A percentile compares a stretch with the other conserved stretches of the same genome.
phyloP scores from a whole-genome alignment of 306 rosid species.

The Pterocarpus santalinus region DNA sequence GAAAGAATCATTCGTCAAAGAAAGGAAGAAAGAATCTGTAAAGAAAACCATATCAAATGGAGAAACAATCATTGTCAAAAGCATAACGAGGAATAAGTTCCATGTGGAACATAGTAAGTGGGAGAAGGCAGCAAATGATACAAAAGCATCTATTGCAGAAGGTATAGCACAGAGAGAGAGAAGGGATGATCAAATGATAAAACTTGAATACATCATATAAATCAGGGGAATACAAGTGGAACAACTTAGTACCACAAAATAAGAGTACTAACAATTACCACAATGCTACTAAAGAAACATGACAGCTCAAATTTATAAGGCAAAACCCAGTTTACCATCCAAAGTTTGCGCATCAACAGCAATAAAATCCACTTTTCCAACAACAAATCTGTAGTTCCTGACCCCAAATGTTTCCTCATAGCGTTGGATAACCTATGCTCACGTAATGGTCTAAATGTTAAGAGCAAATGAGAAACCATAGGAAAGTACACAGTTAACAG shows the following conservation, averaged over 20 bases:
- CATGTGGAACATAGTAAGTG: slow-evolving; percentile 16
- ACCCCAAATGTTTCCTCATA: slow-evolving; percentile 74
- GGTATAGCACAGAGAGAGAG: not conserved
- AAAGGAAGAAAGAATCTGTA: slow-evolving; percentile 3
- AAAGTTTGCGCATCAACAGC: slow-evolving; percentile 80
- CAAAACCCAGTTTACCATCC: slow-evolving; percentile 64
- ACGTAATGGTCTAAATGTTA: slow-evolving; percentile 26
- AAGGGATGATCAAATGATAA: slow-evolving; percentile 11
- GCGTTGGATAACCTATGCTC: slow-evolving; percentile 64
- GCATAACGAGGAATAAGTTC: slow-evolving; percentile 10
- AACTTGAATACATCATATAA: slow-evolving; percentile 8
- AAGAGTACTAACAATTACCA: slow-evolving; percentile 27
- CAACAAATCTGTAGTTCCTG: slow-evolving; percentile 63
- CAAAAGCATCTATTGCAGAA: slow-evolving; percentile 1
- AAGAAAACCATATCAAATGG: slow-evolving; percentile 17
- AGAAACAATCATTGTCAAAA: slow-evolving; percentile 12
- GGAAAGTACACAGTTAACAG: not conserved
- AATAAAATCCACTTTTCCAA: slow-evolving; percentile 81
- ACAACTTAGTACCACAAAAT: slow-evolving; percentile 9
- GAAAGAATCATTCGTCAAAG: not conserved
- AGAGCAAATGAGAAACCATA: slow-evolving; percentile 36
- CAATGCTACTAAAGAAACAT: slow-evolving; percentile 23
- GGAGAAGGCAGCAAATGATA: slow-evolving; percentile 7
- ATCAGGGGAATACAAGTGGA: not conserved
- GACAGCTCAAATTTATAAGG: slow-evolving; percentile 22